These are phyloP conservation scores for Aspergillus aculeatinus DNA, from an alignment of 2,329 filamentous ascomycete genomes.

Conservation along the genomic window DNA sequence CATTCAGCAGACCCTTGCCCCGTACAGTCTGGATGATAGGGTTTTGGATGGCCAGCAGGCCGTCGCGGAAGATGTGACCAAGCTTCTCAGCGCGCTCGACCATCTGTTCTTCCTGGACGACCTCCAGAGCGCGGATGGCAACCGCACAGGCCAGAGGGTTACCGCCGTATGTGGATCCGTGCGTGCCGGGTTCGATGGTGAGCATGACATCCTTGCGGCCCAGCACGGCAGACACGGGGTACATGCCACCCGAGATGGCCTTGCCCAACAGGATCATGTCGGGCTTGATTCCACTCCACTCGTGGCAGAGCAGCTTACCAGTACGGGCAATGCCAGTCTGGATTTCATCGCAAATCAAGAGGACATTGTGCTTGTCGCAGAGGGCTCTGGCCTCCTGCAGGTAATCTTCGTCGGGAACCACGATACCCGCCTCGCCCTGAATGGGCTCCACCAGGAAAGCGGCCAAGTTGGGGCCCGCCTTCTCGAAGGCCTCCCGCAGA, in stretches of 20 bases:
- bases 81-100: slow-evolving; percentile 77
- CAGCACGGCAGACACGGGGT: slow-evolving; percentile 93
- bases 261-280: slow-evolving; percentile 95
- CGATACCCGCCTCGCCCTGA: slow-evolving; percentile 94
- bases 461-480: slow-evolving; percentile 79
- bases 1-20: slow-evolving; percentile 92
- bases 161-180: slow-evolving; percentile 97
- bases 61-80: slow-evolving; percentile 79
- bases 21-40: slow-evolving; percentile 80
- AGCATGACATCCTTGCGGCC: slow-evolving; percentile 90
- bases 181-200: slow-evolving; percentile 91
- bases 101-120: slow-evolving; percentile 88
- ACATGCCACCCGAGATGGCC: slow-evolving; percentile 97
- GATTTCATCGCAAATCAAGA: slow-evolving; percentile 97
- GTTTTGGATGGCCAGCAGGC: slow-evolving; percentile 70
- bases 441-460: slow-evolving; percentile 96
- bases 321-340: slow-evolving; percentile 97
- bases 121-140: slow-evolving; percentile 89
- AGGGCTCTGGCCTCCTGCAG: slow-evolving; percentile 75
- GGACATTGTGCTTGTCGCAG: slow-evolving; percentile 92
- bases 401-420: slow-evolving; percentile 90
- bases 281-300: slow-evolving; percentile 94
- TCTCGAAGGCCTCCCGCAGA: slow-evolving; percentile 74
- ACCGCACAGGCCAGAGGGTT: slow-evolving; percentile 95
- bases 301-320: slow-evolving; percentile 86